Percentiles rank a stretch among this genome's conserved stretches.
Evolutionary conservation across 2,329 filamentous ascomycete species (phyloP).

Genomic region (Cryphonectria radicalis): DNA sequence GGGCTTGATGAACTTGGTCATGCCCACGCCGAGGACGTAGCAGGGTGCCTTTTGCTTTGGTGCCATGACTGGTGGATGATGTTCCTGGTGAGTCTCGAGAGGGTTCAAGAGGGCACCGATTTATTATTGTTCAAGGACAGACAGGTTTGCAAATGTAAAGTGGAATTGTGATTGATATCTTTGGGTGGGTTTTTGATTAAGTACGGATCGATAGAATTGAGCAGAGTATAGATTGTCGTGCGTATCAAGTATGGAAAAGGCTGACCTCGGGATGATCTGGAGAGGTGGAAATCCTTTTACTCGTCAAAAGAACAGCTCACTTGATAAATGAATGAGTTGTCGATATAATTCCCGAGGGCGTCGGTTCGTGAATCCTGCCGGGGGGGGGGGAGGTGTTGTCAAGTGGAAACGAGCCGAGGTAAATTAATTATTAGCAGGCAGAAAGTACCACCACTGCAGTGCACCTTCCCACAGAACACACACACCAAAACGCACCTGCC

Average conservation of each 20-base stretch:
- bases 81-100: too few relatives aligned
- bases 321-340: neutral
- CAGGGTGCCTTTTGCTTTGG: conserved; percentile 56
- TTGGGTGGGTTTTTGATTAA: neutral
- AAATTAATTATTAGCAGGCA: neutral
- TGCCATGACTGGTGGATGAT: conserved; percentile 45
- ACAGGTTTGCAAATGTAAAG: too few relatives aligned
- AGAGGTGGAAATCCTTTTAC: neutral
- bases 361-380: neutral
- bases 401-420: conserved; percentile 5
- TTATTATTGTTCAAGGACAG: too few relatives aligned
- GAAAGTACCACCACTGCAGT: neutral
- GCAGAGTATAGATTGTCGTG: neutral
- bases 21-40: conserved; percentile 96
- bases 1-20: conserved; percentile 99
- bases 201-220: neutral
- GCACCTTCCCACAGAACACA: conserved; percentile 1
- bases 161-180: too few relatives aligned
- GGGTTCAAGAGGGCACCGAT: neutral
- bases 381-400: neutral
- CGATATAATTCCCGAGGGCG: neutral
- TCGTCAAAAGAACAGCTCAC: neutral
- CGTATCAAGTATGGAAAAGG: neutral
- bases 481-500: neutral
- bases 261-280: neutral